Percentiles rank a stretch among this genome's conserved stretches.
Evolutionary conservation across 306 rosid genomes (phyloP).

Genomic region (Cucurbita argyrosperma): DNA sequence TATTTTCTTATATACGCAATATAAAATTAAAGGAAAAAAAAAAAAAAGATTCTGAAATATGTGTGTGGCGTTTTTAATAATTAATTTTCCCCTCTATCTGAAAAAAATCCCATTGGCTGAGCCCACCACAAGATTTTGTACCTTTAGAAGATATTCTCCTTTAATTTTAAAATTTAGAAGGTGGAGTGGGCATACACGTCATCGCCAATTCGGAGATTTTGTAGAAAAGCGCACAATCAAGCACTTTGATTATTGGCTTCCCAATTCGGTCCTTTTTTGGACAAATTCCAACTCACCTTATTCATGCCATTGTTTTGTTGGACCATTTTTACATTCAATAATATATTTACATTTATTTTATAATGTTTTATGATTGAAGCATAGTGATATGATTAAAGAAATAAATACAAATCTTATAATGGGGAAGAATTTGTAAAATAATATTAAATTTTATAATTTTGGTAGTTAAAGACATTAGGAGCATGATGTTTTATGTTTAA

Average conservation of each 20-base stretch:
- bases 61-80: background rate
- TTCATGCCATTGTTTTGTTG: background rate
- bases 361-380: too few species aligned
- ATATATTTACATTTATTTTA: too few species aligned
- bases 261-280: background rate
- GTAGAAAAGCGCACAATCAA: background rate
- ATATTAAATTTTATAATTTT: background rate
- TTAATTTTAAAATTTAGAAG: background rate
- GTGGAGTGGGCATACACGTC: background rate
- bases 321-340: too few species aligned
- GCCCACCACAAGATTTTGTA: background rate
- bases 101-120: background rate
- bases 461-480: background rate
- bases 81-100: background rate
- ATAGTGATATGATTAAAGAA: background rate
- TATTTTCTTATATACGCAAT: too few species aligned
- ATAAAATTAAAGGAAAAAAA: too few species aligned
- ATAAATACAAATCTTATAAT: background rate
- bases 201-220: background rate
- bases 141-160: background rate
- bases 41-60: background rate
- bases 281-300: background rate
- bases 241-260: background rate
- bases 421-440: background rate
- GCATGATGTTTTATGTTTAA: background rate